Percentiles rank a stretch among this genome's conserved stretches.
These are phyloP conservation scores for Xylaria acuta DNA, from an alignment of 495 filamentous ascomycete genomes.

Conservation along the genomic window DNA sequence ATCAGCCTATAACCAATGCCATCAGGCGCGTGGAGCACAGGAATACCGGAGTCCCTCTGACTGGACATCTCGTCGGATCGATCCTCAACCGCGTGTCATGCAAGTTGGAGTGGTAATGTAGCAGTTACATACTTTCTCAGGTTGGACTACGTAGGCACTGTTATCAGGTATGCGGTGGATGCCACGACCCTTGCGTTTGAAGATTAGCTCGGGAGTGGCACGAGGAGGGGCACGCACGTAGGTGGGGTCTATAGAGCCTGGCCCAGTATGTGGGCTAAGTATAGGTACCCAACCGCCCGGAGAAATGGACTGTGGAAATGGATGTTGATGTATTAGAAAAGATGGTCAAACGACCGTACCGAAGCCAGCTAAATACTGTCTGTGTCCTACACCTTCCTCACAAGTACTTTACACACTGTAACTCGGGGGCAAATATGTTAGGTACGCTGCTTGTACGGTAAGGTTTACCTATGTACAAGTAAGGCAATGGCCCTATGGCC, in stretches of 20 bases:
- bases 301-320: too few species aligned
- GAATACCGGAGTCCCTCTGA: constrained; percentile 64
- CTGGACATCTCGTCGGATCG: constrained; percentile 57
- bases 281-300: background rate
- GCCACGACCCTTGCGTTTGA: background rate
- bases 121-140: too few species aligned
- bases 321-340: too few species aligned
- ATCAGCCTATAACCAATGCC: constrained; percentile 73
- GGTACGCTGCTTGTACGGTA: too few species aligned
- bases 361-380: too few species aligned
- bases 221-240: background rate
- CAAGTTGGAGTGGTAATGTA: background rate
- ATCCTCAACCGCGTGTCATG: background rate
- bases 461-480: too few species aligned
- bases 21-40: constrained; percentile 66
- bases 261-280: too few species aligned
- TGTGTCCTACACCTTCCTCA: too few species aligned
- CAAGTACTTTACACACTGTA: too few species aligned
- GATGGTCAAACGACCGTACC: too few species aligned
- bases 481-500: background rate
- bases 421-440: too few species aligned
- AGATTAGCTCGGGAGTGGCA: background rate
- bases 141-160: background rate
- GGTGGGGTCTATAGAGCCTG: constrained; percentile 5
- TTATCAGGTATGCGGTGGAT: background rate